Evolutionary conservation across 2,329 filamentous ascomycete genomes (phyloP).

Genomic region (Emergomyces orientalis): DNA sequence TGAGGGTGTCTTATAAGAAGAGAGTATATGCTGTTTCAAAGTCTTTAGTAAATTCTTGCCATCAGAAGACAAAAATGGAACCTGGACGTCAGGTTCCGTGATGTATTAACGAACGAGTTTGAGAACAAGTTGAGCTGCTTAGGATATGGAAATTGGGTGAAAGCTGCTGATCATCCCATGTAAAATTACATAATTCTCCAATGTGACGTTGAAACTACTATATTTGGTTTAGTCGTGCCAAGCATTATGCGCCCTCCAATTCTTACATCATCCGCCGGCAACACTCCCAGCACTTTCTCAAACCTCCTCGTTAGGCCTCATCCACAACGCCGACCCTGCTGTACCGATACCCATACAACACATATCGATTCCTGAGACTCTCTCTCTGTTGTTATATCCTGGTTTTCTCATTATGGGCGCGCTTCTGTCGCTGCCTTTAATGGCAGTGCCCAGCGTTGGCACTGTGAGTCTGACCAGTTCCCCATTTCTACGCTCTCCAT

Average conservation of each 20-base stretch:
- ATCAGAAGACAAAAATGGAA: background rate
- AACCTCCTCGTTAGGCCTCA: constrained; percentile 1
- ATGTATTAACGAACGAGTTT: background rate
- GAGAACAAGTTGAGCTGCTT: background rate
- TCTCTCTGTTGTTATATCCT: background rate
- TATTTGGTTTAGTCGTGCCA: background rate
- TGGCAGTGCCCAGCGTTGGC: constrained; percentile 77
- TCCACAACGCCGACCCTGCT: background rate
- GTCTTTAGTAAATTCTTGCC: background rate
- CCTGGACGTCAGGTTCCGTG: background rate
- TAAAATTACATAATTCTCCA: background rate
- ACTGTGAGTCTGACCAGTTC: constrained; percentile 54
- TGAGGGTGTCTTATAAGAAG: background rate
- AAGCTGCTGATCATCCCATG: background rate
- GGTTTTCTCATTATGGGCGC: constrained; percentile 62
- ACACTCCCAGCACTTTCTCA: no score
- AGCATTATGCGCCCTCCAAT: background rate
- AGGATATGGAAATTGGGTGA: background rate
- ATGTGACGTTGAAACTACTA: constrained; percentile 1
- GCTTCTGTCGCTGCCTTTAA: constrained; percentile 75
- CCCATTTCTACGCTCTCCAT: background rate
- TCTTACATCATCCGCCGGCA: constrained; percentile 4
- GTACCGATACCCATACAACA: background rate
- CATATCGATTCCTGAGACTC: background rate
- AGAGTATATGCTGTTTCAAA: background rate